These are phyloP conservation scores for Trichophyton equinum DNA, from an alignment of 2,329 filamentous ascomycete species.

Conservation along the genomic window DNA sequence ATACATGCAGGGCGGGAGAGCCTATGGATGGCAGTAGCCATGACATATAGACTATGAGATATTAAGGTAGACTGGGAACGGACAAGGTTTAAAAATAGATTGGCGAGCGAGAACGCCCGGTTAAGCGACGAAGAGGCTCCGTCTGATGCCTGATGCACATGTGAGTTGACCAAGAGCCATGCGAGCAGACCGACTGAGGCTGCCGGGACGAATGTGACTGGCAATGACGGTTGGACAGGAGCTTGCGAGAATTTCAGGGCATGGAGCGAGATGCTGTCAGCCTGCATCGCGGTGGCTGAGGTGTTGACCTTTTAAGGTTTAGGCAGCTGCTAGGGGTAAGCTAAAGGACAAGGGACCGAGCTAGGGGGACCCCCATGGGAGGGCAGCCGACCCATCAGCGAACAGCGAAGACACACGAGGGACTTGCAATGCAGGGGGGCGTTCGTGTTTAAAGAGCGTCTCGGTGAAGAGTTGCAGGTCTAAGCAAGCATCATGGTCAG, in stretches of 20 bases:
- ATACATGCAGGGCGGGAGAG: background rate
- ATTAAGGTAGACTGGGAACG: background rate
- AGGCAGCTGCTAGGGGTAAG: background rate
- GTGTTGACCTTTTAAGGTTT: background rate
- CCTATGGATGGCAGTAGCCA: background rate
- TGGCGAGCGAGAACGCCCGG: background rate
- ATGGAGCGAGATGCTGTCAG: background rate
- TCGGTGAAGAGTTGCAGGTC: background rate
- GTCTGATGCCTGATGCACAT: background rate
- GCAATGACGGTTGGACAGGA: background rate
- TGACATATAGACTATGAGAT: background rate
- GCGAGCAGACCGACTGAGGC: background rate
- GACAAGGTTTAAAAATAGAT: background rate
- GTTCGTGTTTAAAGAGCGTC: background rate
- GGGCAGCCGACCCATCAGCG: background rate
- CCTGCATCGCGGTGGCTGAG: background rate
- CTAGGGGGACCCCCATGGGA: background rate
- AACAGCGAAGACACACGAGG: background rate
- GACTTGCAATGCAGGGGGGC: background rate
- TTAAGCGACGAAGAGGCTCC: background rate
- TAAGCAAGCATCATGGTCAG: background rate
- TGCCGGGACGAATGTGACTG: background rate
- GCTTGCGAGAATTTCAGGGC: background rate
- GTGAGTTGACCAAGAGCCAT: background rate
- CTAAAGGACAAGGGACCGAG: background rate